Percentiles rank a stretch among this genome's conserved stretches.
phyloP scores from a whole-genome alignment of 1,139 yeast species.

The Keqinozyma sinolaborantium region DNA sequence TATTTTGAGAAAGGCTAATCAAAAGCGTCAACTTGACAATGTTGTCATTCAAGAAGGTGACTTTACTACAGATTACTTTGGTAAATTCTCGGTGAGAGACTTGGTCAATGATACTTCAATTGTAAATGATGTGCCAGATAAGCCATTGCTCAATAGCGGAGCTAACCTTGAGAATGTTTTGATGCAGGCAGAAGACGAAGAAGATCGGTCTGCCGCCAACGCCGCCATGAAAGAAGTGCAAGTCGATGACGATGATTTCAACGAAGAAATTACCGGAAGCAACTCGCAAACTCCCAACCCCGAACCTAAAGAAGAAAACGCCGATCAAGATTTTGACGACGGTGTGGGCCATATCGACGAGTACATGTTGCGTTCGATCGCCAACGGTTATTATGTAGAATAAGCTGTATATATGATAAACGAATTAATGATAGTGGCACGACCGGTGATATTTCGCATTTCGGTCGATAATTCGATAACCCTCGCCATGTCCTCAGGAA shows the following conservation, averaged over 20 bases:
- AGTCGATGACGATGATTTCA: slow-evolving; percentile 80
- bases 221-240: slow-evolving; percentile 87
- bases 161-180: slow-evolving; percentile 63
- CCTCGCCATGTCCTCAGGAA: slow-evolving; percentile 29
- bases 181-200: slow-evolving; percentile 95
- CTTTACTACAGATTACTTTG: slow-evolving; percentile 94
- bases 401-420: slow-evolving; percentile 9
- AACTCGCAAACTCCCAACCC: slow-evolving; percentile 21
- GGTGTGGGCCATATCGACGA: slow-evolving; percentile 89
- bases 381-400: slow-evolving; percentile 70
- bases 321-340: slow-evolving; percentile 65
- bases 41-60: slow-evolving; percentile 98
- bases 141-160: slow-evolving; percentile 34
- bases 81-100: slow-evolving; percentile 85
- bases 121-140: slow-evolving; percentile 32
- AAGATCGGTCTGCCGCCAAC: slow-evolving; percentile 89
- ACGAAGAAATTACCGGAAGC: slow-evolving; percentile 31
- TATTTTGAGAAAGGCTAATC: slow-evolving; percentile 90
- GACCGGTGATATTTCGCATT: neutral
- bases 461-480: neutral
- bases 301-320: slow-evolving; percentile 14
- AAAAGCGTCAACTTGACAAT: slow-evolving; percentile 90
- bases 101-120: slow-evolving; percentile 64
- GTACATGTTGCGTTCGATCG: slow-evolving; percentile 89
- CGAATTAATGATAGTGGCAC: neutral